Conservation (phyloP, 2,329 filamentous ascomycete genomes). For the Pseudopyricularia cyperi region DNA sequence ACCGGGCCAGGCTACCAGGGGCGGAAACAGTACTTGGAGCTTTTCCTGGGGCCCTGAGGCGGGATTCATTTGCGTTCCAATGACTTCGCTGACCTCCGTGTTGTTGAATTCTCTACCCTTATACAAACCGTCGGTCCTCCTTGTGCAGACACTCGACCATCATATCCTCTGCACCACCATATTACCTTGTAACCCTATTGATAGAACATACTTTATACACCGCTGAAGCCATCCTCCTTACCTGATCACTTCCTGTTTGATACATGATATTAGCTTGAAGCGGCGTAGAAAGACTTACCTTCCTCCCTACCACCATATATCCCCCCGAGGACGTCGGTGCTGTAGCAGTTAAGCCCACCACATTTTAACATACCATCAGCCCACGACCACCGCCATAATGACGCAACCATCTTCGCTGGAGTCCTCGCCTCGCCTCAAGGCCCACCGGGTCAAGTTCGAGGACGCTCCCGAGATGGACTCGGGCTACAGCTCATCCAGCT, state of each 20-base stretch:
- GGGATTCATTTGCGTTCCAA: background rate
- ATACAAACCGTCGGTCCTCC: background rate
- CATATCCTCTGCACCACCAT: background rate
- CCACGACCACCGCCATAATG: background rate
- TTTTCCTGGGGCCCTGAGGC: background rate
- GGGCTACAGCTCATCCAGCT: constrained; percentile 61
- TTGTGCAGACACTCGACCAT: background rate
- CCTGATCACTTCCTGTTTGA: background rate
- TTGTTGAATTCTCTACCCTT: background rate
- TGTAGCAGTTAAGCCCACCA: background rate
- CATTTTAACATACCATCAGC: too few relatives aligned
- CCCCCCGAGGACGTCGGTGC: too few relatives aligned
- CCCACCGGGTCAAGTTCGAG: constrained; percentile 23
- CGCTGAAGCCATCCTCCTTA: background rate
- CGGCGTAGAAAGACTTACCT: background rate
- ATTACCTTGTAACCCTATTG: background rate
- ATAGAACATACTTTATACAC: background rate
- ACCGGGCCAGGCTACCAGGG: background rate
- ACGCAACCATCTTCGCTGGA: constrained; percentile 4
- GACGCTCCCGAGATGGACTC: constrained; percentile 50
- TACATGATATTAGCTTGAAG: background rate
- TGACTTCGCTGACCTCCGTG: background rate
- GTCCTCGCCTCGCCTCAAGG: constrained; percentile 20
- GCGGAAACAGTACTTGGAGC: background rate
- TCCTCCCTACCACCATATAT: too few relatives aligned